A percentile compares a stretch with the other conserved stretches of the same genome.
Evolutionary conservation across 148 eudicot species (phyloP).

Genomic region (Silene uniflora): DNA sequence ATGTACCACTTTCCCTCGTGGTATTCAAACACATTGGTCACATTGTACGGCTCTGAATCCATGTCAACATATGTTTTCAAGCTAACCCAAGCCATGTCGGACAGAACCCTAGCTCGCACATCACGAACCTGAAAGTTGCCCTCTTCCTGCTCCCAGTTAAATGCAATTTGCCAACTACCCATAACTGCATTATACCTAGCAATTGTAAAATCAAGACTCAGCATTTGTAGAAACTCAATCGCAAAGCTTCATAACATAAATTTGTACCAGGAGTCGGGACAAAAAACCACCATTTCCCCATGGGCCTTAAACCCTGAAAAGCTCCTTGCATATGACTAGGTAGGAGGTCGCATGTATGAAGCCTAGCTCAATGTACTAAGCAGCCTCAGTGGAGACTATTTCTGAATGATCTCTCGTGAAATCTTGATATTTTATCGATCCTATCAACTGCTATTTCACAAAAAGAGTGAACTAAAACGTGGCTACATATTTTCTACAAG

Average conservation of each 20-base stretch:
- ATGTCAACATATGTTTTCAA: slow-evolving; percentile 65
- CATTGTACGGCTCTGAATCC: slow-evolving; percentile 44
- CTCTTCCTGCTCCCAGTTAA: slow-evolving; percentile 61
- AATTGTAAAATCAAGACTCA: background rate
- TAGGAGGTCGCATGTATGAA: too few relatives aligned
- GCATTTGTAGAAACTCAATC: background rate
- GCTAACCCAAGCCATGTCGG: slow-evolving; percentile 89
- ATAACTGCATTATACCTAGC: slow-evolving; percentile 69
- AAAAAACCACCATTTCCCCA: background rate
- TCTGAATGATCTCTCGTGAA: too few relatives aligned
- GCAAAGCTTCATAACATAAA: background rate
- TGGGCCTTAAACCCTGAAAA: background rate
- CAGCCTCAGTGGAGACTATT: too few relatives aligned
- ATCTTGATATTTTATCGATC: too few relatives aligned
- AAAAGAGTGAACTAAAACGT: background rate
- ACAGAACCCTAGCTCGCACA: slow-evolving; percentile 61
- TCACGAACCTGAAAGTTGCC: slow-evolving; percentile 69
- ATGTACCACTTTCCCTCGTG: slow-evolving; percentile 84
- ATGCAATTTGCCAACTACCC: slow-evolving; percentile 77
- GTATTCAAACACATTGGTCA: slow-evolving; percentile 72
- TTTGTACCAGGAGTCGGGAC: background rate
- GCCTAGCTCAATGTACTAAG: too few relatives aligned
- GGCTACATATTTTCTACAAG: background rate
- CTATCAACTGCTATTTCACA: background rate
- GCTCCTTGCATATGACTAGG: too few relatives aligned